A percentile compares a stretch with the other conserved stretches of the same genome.
Conservation (phyloP, 2,329 filamentous ascomycete species). For the Aspergillus neotritici region DNA sequence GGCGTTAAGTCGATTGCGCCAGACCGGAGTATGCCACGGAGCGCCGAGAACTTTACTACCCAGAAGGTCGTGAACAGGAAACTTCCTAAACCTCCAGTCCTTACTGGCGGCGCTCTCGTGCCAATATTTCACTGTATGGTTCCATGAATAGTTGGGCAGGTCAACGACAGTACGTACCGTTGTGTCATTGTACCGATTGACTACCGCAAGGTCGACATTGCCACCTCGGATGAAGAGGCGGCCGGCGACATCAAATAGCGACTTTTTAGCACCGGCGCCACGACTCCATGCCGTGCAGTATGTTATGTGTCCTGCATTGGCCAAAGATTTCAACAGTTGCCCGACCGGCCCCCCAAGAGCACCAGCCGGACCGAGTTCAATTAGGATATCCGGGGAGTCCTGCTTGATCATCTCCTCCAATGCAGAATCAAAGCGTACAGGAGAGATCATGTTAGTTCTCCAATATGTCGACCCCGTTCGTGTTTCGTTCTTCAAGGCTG, state of each 20-base stretch:
- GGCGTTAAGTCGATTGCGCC: slow-evolving; percentile 21
- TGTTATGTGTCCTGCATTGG: too few relatives aligned
- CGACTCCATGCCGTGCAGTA: too few relatives aligned
- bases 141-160: slow-evolving; percentile 3
- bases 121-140: slow-evolving; percentile 1
- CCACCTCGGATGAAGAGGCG: too few relatives aligned
- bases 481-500: not conserved
- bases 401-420: not conserved
- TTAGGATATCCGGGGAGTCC: too few relatives aligned
- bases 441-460: slow-evolving; percentile 18
- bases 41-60: slow-evolving; percentile 24
- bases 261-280: too few relatives aligned
- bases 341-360: too few relatives aligned
- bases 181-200: too few relatives aligned
- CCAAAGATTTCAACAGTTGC: too few relatives aligned
- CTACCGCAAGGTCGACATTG: too few relatives aligned
- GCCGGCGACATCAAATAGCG: too few relatives aligned
- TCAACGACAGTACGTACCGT: too few relatives aligned
- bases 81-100: not conserved
- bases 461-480: slow-evolving; percentile 14
- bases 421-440: slow-evolving; percentile 1
- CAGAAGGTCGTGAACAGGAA: slow-evolving; percentile 15
- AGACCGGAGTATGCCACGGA: slow-evolving; percentile 26
- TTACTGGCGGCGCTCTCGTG: not conserved
- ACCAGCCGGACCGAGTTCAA: too few relatives aligned